Evolutionary conservation across 2,329 filamentous ascomycete species (phyloP).

Genomic region (Emmonsiellopsis sp.): DNA sequence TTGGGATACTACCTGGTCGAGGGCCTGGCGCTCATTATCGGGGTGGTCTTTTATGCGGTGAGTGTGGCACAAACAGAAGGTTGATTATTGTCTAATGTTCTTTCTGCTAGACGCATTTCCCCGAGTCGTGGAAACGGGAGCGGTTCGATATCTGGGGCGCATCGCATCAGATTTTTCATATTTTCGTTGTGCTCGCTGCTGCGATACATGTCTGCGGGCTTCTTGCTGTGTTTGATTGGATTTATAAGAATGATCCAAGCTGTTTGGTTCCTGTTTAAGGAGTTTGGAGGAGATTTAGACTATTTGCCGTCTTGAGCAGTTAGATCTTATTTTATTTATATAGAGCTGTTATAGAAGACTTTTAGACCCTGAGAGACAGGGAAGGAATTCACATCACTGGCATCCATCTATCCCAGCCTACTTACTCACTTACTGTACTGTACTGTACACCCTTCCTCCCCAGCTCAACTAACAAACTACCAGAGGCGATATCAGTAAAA

Average conservation of each 20-base stretch:
- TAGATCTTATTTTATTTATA: no score
- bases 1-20: conserved; percentile 20
- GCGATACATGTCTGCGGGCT: conserved; percentile 57
- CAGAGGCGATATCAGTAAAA: no score
- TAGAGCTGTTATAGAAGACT: no score
- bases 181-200: conserved; percentile 35
- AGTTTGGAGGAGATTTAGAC: no score
- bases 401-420: no score
- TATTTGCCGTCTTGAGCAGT: no score
- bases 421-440: no score
- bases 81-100: background rate
- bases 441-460: no score
- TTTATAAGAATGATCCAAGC: conserved; percentile 44
- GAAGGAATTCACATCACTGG: no score
- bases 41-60: conserved; percentile 17
- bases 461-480: no score
- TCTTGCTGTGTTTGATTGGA: conserved; percentile 74
- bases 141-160: conserved; percentile 37
- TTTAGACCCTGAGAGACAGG: no score
- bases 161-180: conserved; percentile 41
- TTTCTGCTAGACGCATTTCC: conserved; percentile 29
- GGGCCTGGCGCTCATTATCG: conserved; percentile 13
- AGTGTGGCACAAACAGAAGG: conserved; percentile 4
- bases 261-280: no score
- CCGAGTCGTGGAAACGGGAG: conserved; percentile 34